Base-by-base conservation (phyloP, 176 grass and related monocot genomes). In the Secale cereale region DNA sequence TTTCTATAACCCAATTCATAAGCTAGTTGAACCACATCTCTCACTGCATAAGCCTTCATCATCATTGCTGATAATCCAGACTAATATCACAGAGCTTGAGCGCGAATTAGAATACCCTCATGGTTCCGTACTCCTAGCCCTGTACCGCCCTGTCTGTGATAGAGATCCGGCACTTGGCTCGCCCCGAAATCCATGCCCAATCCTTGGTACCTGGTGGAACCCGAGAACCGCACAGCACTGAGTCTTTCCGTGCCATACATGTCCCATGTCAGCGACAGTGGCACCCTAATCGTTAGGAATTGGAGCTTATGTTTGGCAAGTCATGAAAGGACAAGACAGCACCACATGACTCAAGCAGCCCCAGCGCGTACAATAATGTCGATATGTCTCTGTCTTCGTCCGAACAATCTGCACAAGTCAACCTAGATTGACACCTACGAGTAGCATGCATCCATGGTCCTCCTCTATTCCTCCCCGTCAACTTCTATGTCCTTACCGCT, bases 371-470 rank as follows among this genome's bases (percentile, higher is more conserved):
- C 69, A 29, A 10, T n/a, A 68, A 76, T 78, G 83, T 73, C 19
- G 10, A 76, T 12, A 2, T 22, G n/a, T 25, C 30, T 59, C 10
- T 65, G 81, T 74, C 87, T 32, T 74, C 25, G 22, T 80, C 87
- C 22, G 81, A 88, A 84, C 85, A 35, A 85, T 68, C 14, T 20
- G 32, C 76, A 32, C 6, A 20, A 74, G 87, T 89, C 87, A 89
- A 85, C 76, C 59, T 52, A 76, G 73, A 27, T 76, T 54, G 70
- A 74, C 40, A 74, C 23, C 14, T 10, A 74, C 1, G 70, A 74
- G 14, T 9, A 73, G 23, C 39, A 73, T 16, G 10, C 16, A 57
- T 57, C 1, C 52, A 60, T 60, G n/a, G 59, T 60, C 59, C 59
- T 57, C 19, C 52, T 19, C 16, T 2, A 52, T 5, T 59, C 56